Evolutionary conservation across 495 filamentous ascomycete species (phyloP).

Genomic region (Penicillium dipodomyicola): DNA sequence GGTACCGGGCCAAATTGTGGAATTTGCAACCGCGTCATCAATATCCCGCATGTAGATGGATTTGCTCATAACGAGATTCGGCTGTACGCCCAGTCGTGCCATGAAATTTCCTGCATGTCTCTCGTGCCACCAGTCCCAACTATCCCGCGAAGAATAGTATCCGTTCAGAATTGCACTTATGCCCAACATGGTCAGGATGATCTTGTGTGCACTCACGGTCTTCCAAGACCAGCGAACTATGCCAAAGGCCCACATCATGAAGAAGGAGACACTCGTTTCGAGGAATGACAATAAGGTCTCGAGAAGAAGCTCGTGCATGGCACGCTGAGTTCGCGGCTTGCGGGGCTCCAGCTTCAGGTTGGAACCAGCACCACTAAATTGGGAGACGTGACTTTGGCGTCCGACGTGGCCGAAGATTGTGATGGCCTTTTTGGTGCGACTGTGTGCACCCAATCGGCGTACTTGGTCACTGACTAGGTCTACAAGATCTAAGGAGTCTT

Average conservation of each 20-base stretch:
- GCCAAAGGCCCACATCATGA: slow-evolving; percentile 72
- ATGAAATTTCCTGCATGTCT: slow-evolving; percentile 76
- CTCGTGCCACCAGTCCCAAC: slow-evolving; percentile 81
- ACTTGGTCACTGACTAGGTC: slow-evolving; percentile 88
- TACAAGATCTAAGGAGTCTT: slow-evolving; percentile 79
- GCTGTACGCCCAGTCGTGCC: slow-evolving; percentile 71
- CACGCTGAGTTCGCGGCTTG: slow-evolving; percentile 64
- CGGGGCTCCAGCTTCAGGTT: slow-evolving; percentile 40
- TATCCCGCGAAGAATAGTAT: slow-evolving; percentile 64
- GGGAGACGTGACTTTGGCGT: slow-evolving; percentile 61
- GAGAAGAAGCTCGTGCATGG: slow-evolving; percentile 63
- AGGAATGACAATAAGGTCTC: slow-evolving; percentile 66
- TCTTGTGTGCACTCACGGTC: slow-evolving; percentile 67
- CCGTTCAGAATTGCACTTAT: slow-evolving; percentile 68
- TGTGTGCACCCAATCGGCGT: slow-evolving; percentile 69
- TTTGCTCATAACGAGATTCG: slow-evolving; percentile 77
- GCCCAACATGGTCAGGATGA: slow-evolving; percentile 67
- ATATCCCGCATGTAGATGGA: slow-evolving; percentile 81
- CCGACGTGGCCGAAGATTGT: slow-evolving; percentile 87
- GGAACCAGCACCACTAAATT: slow-evolving; percentile 53
- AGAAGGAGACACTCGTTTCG: slow-evolving; percentile 65
- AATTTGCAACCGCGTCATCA: slow-evolving; percentile 59
- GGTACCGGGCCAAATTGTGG: slow-evolving; percentile 34
- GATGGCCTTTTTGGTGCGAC: slow-evolving; percentile 85
- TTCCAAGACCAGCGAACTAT: slow-evolving; percentile 62